Evolutionary conservation across 371 early-diverging fungal genomes (phyloP).

Genomic region (Mortierella sp.): DNA sequence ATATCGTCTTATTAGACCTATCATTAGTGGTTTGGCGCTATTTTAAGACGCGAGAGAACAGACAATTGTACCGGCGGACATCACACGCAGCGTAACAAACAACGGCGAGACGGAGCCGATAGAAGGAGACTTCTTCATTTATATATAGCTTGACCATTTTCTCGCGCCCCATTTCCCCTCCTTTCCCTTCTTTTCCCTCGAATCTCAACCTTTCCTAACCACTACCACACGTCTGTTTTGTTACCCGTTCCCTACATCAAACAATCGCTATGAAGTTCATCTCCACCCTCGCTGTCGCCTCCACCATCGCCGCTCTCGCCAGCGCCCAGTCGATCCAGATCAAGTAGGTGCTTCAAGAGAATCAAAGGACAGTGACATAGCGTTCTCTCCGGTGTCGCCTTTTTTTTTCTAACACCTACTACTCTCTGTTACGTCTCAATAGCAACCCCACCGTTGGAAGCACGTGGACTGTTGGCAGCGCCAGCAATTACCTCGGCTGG

Average conservation of each 20-base stretch:
- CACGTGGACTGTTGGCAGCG: slow-evolving; percentile 5
- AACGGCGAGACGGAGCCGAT: background rate
- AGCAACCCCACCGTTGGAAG: slow-evolving; percentile 15
- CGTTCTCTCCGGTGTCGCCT: background rate
- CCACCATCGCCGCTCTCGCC: slow-evolving; percentile 8
- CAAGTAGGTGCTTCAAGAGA: background rate
- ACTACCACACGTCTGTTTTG: background rate
- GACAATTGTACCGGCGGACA: too few species aligned
- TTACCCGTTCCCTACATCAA: background rate
- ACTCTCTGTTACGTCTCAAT: background rate
- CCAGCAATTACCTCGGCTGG: slow-evolving; percentile 2
- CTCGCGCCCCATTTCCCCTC: background rate
- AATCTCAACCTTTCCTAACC: slow-evolving; percentile 11
- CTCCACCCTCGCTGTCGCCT: slow-evolving; percentile 14
- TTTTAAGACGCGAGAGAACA: too few species aligned
- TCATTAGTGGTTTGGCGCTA: too few species aligned
- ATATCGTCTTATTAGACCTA: too few species aligned
- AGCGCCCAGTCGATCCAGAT: slow-evolving; percentile 15
- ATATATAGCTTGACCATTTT: background rate
- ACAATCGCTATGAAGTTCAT: slow-evolving; percentile 13
- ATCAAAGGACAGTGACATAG: too few species aligned
- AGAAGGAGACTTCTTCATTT: background rate
- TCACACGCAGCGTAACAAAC: too few species aligned
- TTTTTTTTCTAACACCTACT: background rate
- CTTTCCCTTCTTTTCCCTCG: slow-evolving; percentile 1